These are phyloP conservation scores for Betula pendula DNA, from an alignment of 306 rosid genomes.

Conservation along the genomic window DNA sequence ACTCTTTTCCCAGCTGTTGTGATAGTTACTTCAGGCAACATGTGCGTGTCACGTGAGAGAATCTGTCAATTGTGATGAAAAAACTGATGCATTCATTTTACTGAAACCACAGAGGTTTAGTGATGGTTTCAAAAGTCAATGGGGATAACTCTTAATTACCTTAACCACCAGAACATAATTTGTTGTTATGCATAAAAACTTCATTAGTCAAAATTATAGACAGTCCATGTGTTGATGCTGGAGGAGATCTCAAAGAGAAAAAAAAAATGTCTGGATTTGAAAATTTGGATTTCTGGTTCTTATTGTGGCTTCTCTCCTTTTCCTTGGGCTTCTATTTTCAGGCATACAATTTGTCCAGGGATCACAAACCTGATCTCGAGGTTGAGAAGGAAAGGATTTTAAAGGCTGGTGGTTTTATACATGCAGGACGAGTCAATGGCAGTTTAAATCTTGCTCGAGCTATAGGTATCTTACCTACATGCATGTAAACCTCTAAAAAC, in stretches of 20 bases:
- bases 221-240: neutral
- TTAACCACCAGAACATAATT: neutral
- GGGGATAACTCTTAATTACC: neutral
- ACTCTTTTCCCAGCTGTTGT: neutral
- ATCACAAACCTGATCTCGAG: conserved; percentile 97
- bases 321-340: conserved; percentile 38
- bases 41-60: neutral
- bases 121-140: neutral
- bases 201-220: neutral
- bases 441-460: conserved; percentile 97
- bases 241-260: neutral
- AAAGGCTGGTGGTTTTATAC: conserved; percentile 95
- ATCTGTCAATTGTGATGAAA: neutral
- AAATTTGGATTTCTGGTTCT: neutral
- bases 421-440: conserved; percentile 97
- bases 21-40: neutral
- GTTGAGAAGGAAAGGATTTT: conserved; percentile 86
- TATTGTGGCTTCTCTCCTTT: neutral
- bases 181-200: neutral
- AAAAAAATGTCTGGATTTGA: neutral
- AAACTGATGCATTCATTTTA: neutral
- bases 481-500: conserved; percentile 1
- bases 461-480: conserved; percentile 55
- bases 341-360: conserved; percentile 93
- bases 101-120: neutral